These are phyloP conservation scores for Achaetomiella virescens DNA, from an alignment of 495 filamentous ascomycete species.

Conservation along the genomic window DNA sequence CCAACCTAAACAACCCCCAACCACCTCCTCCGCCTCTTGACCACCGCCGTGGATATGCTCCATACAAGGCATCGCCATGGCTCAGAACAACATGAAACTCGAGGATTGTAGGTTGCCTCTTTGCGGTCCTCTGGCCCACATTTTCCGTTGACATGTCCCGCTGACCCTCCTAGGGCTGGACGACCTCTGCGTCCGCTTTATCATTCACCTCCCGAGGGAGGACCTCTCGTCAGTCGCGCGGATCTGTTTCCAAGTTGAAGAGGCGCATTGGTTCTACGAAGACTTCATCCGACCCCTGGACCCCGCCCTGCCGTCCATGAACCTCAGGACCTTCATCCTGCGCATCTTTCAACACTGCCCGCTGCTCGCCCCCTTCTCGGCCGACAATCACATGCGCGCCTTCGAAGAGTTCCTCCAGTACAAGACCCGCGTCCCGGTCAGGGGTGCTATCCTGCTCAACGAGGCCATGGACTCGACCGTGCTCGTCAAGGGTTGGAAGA, in stretches of 20 bases:
- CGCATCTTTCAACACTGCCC: conserved; percentile 92
- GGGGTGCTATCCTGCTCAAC: conserved; percentile 89
- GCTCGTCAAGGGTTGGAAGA: conserved; percentile 96
- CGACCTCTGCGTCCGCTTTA: conserved; percentile 91
- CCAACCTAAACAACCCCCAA: neutral
- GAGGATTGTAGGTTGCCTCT: conserved; percentile 67
- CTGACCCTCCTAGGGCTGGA: conserved; percentile 64
- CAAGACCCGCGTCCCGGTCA: conserved; percentile 87
- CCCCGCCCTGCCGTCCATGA: conserved; percentile 75
- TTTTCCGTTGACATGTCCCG: neutral
- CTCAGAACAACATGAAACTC: conserved; percentile 73
- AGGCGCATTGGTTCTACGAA: conserved; percentile 99
- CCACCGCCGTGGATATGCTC: conserved; percentile 28
- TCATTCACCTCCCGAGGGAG: conserved; percentile 87
- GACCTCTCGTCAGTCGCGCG: conserved; percentile 85
- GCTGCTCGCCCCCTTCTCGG: conserved; percentile 70
- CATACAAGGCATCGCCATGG: conserved; percentile 50
- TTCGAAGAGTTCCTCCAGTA: conserved; percentile 88
- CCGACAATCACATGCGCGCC: conserved; percentile 67
- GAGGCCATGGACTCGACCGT: conserved; percentile 85
- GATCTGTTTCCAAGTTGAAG: conserved; percentile 96
- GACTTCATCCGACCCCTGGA: conserved; percentile 93
- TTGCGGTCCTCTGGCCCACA: neutral
- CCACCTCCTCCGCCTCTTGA: neutral
- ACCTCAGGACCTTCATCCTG: conserved; percentile 72